Conservation (phyloP, 768 basidiomycete genomes). For the Lactarius hatsudake region DNA sequence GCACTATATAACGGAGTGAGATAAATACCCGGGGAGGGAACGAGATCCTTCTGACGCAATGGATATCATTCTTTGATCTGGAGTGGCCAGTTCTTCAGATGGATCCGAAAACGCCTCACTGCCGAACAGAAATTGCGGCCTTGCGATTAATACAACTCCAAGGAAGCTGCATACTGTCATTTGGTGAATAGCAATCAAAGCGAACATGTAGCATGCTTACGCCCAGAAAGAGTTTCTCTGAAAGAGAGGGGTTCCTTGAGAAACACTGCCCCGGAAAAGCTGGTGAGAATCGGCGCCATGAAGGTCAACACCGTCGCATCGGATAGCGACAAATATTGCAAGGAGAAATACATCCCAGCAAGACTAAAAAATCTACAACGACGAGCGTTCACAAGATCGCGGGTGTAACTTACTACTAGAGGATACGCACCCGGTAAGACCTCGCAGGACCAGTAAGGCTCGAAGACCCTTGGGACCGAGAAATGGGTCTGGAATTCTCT, state of each 20-base stretch:
- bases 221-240: not conserved
- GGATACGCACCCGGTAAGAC: not conserved
- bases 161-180: not conserved
- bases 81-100: conserved; percentile 28
- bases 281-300: not conserved
- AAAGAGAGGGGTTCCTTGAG: not conserved
- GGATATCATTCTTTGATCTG: conserved; percentile 49
- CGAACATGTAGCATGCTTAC: not conserved
- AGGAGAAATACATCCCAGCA: not conserved
- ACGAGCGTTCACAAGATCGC: not conserved
- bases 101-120: conserved; percentile 2
- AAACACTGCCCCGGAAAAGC: not conserved
- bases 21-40: not conserved
- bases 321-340: not conserved
- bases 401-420: not conserved
- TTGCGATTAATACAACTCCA: conserved; percentile 48
- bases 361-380: not conserved
- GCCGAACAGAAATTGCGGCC: conserved; percentile 74
- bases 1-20: conserved; percentile 39
- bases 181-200: not conserved
- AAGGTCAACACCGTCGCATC: not conserved
- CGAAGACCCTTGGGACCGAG: not conserved
- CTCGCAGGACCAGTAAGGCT: not conserved
- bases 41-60: conserved; percentile 46
- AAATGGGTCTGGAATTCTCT: not conserved